Conservation (phyloP, 805 yeast genomes). For the Saccharomycopsis sp. region DNA sequence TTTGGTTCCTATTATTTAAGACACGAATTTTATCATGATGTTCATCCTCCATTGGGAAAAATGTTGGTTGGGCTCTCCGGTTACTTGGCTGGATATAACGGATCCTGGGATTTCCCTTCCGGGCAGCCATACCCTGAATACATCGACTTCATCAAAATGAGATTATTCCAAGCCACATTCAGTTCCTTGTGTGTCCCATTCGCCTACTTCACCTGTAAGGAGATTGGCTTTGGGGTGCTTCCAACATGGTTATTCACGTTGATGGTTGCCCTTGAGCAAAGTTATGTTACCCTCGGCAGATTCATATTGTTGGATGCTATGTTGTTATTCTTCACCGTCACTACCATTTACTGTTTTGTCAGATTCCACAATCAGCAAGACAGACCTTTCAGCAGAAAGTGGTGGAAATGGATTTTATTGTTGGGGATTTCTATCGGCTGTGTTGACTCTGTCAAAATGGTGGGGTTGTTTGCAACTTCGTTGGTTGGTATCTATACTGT, state of each 20-base stretch:
- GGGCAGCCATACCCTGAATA: constrained; percentile 71
- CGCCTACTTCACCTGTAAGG: constrained; percentile 75
- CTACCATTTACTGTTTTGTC: constrained; percentile 69
- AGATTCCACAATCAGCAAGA: constrained; percentile 56
- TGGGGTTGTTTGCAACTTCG: constrained; percentile 84
- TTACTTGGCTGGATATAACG: constrained; percentile 78
- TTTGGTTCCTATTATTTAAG: constrained; percentile 87
- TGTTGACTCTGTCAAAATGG: constrained; percentile 92
- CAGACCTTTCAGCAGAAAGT: constrained; percentile 54
- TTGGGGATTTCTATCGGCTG: constrained; percentile 88
- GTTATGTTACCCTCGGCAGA: constrained; percentile 79
- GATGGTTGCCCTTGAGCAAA: constrained; percentile 75
- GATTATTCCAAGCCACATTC: constrained; percentile 79
- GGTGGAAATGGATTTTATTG: constrained; percentile 91
- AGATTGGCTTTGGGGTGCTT: constrained; percentile 62
- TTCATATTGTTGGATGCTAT: constrained; percentile 89
- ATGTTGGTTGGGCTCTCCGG: constrained; percentile 87
- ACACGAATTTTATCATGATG: constrained; percentile 91
- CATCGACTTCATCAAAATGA: constrained; percentile 77
- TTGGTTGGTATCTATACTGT: constrained; percentile 86
- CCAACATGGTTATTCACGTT: constrained; percentile 74
- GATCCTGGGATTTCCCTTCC: constrained; percentile 83
- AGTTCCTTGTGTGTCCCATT: constrained; percentile 81
- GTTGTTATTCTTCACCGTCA: constrained; percentile 79
- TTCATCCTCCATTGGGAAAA: constrained; percentile 96